Evolutionary conservation across 2,329 filamentous ascomycete species (phyloP), one percentile per base, ranked within the genome.

Genomic region (Beauveria caledonica): DNA sequence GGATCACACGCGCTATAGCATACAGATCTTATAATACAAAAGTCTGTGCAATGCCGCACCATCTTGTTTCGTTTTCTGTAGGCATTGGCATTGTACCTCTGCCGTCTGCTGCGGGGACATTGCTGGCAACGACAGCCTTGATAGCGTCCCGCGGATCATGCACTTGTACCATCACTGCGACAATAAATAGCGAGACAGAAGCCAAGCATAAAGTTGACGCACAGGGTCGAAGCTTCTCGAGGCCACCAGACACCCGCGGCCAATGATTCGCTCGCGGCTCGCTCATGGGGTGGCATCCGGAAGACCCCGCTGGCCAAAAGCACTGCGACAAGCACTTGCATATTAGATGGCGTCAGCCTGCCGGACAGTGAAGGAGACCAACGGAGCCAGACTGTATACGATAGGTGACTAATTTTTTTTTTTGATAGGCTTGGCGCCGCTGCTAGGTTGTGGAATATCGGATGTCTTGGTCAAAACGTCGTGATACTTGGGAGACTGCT

Each of bases 321-420:
- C 49, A 59, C 33, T 59, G 57, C 57, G 21, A 15, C 49, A 15
- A 59, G 57, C 57, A 59, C 57, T 46, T 42, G 57, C 57, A 59
- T 52, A 39, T 50, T 45, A 58, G 27, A 27, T 39, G 49, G 27
- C 50, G 40, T 19, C 44, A 45, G 25, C 13, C n/a, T 44, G 56
- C 23, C 39, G 27, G 25, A 17, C 40, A 45, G 40, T n/a, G 36
- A 19, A 29, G 29, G 57, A 52, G 48, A 40, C 33, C 19, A 19
- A 39, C 49, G 57, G 40, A 58, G 36, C 23, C 46, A 23, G 45
- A 7, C 46, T n/a, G 13, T 21, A 39, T 7, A 53, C 13, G 39
- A 27, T 39, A 13, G 48, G 39, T 52, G 39, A 19, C 40, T 39
- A 11, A n/a, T n/a, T n/a, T n/a, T n/a, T n/a, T n/a, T n/a, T 29